These are phyloP conservation scores for Beauveria brongniartii DNA, from an alignment of 2,329 filamentous ascomycete genomes.

Conservation along the genomic window DNA sequence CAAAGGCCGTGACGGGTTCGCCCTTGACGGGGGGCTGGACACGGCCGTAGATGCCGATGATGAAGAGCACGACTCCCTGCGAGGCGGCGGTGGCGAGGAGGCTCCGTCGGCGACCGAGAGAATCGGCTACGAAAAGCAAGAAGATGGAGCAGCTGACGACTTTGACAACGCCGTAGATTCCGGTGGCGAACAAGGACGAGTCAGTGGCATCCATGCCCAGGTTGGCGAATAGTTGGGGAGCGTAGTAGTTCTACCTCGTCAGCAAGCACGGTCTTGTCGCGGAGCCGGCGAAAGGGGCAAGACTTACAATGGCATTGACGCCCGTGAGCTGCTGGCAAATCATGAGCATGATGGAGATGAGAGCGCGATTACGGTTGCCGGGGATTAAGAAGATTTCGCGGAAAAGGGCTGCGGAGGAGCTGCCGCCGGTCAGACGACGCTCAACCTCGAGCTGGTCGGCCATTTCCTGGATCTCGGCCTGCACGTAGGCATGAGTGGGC, in stretches of 20 bases:
- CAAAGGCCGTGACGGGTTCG: conserved; percentile 50
- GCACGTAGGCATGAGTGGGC: conserved; percentile 44
- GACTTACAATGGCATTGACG: conserved; percentile 35
- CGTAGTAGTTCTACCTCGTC: conserved; percentile 53
- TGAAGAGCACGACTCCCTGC: conserved; percentile 56
- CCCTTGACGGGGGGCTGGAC: conserved; percentile 49
- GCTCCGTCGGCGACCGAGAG: conserved; percentile 53
- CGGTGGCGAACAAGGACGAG: conserved; percentile 61
- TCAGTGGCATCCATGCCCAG: conserved; percentile 51
- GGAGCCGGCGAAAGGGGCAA: neutral
- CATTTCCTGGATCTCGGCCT: conserved; percentile 54
- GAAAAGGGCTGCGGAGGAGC: conserved; percentile 47
- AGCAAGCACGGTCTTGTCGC: conserved; percentile 19
- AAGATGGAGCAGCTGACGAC: conserved; percentile 56
- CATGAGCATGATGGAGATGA: conserved; percentile 54
- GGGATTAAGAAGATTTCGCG: conserved; percentile 56
- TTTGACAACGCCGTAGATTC: conserved; percentile 67
- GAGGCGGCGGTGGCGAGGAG: conserved; percentile 58
- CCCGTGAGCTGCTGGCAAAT: conserved; percentile 69
- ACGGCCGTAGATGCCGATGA: conserved; percentile 64
- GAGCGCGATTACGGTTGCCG: conserved; percentile 54
- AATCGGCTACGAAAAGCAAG: conserved; percentile 60
- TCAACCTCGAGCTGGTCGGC: conserved; percentile 54
- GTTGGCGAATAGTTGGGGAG: conserved; percentile 59
- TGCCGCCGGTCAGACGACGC: conserved; percentile 45